phyloP scores from a whole-genome alignment of 2,329 filamentous ascomycete genomes.

The Beauveria sp. region DNA sequence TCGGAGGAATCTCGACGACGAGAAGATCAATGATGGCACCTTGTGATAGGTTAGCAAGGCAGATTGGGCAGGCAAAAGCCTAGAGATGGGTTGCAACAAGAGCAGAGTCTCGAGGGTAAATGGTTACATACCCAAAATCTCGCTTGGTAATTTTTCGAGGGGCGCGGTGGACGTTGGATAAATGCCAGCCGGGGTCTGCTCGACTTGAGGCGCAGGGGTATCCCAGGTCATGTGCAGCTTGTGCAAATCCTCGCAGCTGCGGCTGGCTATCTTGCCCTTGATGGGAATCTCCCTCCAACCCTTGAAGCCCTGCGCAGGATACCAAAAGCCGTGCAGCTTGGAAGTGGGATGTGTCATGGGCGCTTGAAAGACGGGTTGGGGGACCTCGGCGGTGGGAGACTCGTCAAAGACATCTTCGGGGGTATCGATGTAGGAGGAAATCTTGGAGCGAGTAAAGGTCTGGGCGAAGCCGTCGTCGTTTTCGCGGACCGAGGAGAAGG shows the following conservation, averaged over 20 bases:
- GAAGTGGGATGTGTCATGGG: conserved; percentile 49
- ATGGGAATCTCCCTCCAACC: conserved; percentile 58
- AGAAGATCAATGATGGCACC: conserved; percentile 68
- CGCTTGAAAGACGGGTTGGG: conserved; percentile 38
- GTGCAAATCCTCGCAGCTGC: conserved; percentile 53
- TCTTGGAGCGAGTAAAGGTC: conserved; percentile 55
- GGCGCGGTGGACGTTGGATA: conserved; percentile 42
- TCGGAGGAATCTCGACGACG: conserved; percentile 62
- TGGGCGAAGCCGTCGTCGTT: conserved; percentile 51
- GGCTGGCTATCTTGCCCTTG: conserved; percentile 50
- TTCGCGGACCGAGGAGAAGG: conserved; percentile 56
- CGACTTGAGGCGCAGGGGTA: conserved; percentile 26
- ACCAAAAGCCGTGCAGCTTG: conserved; percentile 50
- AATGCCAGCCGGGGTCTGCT: conserved; percentile 22
- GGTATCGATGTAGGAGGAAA: conserved; percentile 47
- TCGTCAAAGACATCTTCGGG: conserved; percentile 46
- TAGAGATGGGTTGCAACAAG: background rate
- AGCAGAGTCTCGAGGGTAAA: background rate
- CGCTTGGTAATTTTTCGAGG: conserved; percentile 61
- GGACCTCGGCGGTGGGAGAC: conserved; percentile 33
- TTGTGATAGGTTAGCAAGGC: conserved; percentile 24
- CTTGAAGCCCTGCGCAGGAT: conserved; percentile 49
- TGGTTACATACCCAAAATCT: conserved; percentile 55
- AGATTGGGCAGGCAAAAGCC: no score
- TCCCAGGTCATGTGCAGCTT: conserved; percentile 49